Base-by-base conservation (phyloP, 2,329 filamentous ascomycete species). In the Epichloe baconii region DNA sequence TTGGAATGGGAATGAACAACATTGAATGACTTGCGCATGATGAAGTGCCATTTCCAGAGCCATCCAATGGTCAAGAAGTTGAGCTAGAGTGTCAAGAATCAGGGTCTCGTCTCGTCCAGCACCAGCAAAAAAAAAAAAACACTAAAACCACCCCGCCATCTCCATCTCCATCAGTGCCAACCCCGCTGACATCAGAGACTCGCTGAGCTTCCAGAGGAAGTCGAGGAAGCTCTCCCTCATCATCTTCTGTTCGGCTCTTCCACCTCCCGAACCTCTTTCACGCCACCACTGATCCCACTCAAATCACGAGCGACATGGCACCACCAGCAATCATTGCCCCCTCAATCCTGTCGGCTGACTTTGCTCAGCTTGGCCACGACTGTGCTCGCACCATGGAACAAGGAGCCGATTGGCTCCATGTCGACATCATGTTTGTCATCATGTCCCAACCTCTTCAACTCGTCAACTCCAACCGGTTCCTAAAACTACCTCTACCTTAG, bases 291-390 rank as follows among this genome's bases (percentile, higher is more conserved):
- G 26, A 31, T 31, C 26, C 26, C 11, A 43, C 41, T 43, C n/a
- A 12, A n/a, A 17, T 17, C 19, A 36, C 41, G 37, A 36, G 19
- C 47, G 73, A 54, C 56, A 97, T 97, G 91, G 76, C 88, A 52
- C 93, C 91, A 23, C 82, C 84, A 56, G 86, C 93, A 46, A 96
- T 98, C 68, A 95, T 98, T 62, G 91, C 91, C 15, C 93, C 93
- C 34, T 97, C 91, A n/a, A 97, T 98, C 61, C 83, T 98, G 54
- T 94, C 90, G 63, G 91, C 91, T 58, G 91, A 98, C 77, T 98
- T 98, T 71, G 90, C 82, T 63, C 77, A 85, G 57, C 79, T 98
- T 52, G 90, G 91, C 61, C 79, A 82, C 62, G 91, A 88, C 68
- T 98, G 93, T 73, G 80, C 82, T 48, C 79, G 80, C 61, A 95